Conservation (phyloP, 148 eudicot species). For the Arbutus unedo region DNA sequence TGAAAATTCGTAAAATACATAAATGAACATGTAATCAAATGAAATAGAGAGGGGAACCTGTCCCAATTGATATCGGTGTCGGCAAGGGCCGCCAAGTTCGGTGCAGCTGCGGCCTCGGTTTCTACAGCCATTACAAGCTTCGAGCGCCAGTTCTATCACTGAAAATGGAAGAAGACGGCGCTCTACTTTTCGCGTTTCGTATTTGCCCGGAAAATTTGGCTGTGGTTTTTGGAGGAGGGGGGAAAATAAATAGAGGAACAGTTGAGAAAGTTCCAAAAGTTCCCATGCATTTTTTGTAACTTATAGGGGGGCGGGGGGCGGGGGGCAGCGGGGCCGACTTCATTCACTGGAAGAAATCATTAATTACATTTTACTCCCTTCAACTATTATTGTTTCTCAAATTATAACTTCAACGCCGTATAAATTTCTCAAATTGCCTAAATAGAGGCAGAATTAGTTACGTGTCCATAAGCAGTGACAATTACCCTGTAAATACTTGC, state of each 20-base stretch:
- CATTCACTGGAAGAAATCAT: too few species aligned
- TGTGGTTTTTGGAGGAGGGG: not conserved
- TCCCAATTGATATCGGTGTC: slow-evolving; percentile 54
- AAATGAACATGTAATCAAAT: not conserved
- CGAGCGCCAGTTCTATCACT: not conserved
- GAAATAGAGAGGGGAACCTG: slow-evolving; percentile 29
- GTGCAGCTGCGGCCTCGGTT: slow-evolving; percentile 25
- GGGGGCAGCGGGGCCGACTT: too few species aligned
- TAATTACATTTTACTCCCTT: too few species aligned
- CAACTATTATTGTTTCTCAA: too few species aligned
- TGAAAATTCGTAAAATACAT: too few species aligned
- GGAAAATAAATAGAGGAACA: not conserved
- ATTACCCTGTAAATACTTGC: too few species aligned
- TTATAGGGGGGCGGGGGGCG: too few species aligned
- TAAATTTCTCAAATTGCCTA: too few species aligned
- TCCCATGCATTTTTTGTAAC: not conserved
- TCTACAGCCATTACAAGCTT: slow-evolving; percentile 27
- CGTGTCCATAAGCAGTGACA: too few species aligned
- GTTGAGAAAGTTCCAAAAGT: not conserved
- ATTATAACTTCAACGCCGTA: too few species aligned
- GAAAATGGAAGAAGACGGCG: not conserved
- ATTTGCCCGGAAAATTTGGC: not conserved
- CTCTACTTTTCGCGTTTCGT: not conserved
- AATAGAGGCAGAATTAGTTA: too few species aligned
- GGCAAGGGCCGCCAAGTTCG: slow-evolving; percentile 40